Evolutionary conservation across 208 protist genomes (phyloP), one percentile per base, ranked within the genome.

Genomic region (Crithidia fasciculata): DNA sequence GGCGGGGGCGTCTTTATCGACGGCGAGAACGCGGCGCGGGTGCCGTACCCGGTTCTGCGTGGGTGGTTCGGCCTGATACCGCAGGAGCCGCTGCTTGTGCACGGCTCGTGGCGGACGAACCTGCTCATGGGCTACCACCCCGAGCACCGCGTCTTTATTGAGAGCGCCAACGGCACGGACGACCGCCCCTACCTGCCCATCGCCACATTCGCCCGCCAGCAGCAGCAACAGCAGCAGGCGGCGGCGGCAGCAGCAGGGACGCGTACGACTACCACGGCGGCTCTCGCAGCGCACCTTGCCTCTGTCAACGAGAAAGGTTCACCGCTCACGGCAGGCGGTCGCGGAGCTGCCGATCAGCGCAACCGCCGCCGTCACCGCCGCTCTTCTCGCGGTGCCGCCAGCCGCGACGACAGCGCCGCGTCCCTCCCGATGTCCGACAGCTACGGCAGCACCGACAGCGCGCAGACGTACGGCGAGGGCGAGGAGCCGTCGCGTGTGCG

Each of bases 31-130:
- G 91, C 95, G 18, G 57, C 75, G 2, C 43, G 61, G n/a, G 72
- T 99, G 10, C 86, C 89, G 4, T 90, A 99, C 47, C 73, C 91
- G 8, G 79, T 91, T 56, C 82, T 99, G 19, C 88, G 99, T 43
- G 85, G 78, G n/a, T 78, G 80, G 55, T 88, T 99, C n/a, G 82
- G 90, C 28, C 97, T 99, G 65, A 99, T 99, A 63, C 98, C 98
- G 16, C 98, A 99, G 87, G 96, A 98, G 69, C 97, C 98, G 13
- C 69, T 98, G 18, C 73, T 99, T 5, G 95, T 99, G 76, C 66
- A 78, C 5, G 98, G 96, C 68, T 95, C 98, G 16, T 83, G 99
- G 44, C 84, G 98, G 41, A 83, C 63, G 16, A 99, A 99, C 82
- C 76, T 99, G 5, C 95, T 88, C 57, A 55, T 80, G 50, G 76